A percentile compares a stretch with the other conserved stretches of the same genome.
Evolutionary conservation across 2,329 filamentous ascomycete species (phyloP).

Genomic region (Ophiostoma sp.): DNA sequence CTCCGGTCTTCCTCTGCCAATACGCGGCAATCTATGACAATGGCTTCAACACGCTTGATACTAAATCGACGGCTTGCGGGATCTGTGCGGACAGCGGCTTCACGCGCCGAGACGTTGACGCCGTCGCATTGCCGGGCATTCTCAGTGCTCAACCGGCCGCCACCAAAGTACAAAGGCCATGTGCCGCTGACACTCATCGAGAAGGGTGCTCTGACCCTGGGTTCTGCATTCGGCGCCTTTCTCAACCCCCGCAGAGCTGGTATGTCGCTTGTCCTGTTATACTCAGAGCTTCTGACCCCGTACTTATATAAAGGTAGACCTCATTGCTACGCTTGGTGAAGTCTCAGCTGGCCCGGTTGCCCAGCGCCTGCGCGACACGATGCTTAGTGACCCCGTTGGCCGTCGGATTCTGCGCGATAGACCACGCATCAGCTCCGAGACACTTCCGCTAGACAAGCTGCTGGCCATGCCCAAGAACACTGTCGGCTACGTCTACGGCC

Average conservation of each 20-base stretch:
- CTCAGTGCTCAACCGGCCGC: conserved; percentile 78
- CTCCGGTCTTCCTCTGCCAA: neutral
- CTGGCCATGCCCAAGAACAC: conserved; percentile 65
- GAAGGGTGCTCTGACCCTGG: conserved; percentile 63
- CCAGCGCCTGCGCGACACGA: conserved; percentile 80
- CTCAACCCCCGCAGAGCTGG: conserved; percentile 75
- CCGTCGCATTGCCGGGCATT: conserved; percentile 41
- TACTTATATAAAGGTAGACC: conserved; percentile 45
- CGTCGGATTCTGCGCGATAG: conserved; percentile 86
- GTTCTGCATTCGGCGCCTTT: conserved; percentile 57
- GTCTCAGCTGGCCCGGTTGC: conserved; percentile 93
- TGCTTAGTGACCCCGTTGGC: conserved; percentile 79
- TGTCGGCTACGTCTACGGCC: conserved; percentile 75
- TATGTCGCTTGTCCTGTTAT: conserved; percentile 32
- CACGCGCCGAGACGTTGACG: neutral
- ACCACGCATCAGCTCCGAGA: conserved; percentile 77
- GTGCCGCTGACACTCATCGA: conserved; percentile 78
- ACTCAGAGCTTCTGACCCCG: neutral
- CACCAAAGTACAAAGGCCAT: conserved; percentile 86
- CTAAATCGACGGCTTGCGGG: conserved; percentile 2
- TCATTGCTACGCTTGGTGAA: conserved; percentile 92
- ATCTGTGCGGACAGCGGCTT: conserved; percentile 1
- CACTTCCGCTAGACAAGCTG: conserved; percentile 60
- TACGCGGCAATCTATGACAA: conserved; percentile 11
- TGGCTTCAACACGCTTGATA: conserved; percentile 20